phyloP scores from a whole-genome alignment of 139 green algal species.

The Tetraselmis striata region DNA sequence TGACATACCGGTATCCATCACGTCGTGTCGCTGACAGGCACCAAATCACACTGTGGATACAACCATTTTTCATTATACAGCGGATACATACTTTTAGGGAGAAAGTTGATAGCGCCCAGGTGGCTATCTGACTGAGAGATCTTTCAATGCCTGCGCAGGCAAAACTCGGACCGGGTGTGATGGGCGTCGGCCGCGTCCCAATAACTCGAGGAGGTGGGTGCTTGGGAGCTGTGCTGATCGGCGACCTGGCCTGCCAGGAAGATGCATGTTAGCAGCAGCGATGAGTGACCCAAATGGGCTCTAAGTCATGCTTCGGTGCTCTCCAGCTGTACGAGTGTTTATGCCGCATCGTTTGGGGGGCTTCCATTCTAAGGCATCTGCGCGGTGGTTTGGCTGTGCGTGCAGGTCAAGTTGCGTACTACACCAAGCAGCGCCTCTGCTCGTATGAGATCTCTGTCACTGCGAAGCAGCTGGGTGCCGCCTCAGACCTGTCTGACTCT shows the following conservation, averaged over 20 bases:
- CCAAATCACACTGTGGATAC: too few relatives aligned
- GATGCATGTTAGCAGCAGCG: neutral
- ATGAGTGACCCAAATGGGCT: too few relatives aligned
- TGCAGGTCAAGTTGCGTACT: neutral
- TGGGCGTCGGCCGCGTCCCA: neutral
- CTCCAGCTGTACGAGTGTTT: neutral
- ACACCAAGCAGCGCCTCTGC: neutral
- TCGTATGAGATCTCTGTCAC: neutral
- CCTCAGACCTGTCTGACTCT: neutral
- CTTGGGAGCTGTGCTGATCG: too few relatives aligned
- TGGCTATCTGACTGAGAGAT: too few relatives aligned
- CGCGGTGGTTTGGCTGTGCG: neutral
- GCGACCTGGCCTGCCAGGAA: too few relatives aligned
- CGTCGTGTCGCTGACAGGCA: too few relatives aligned
- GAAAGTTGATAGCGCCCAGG: too few relatives aligned
- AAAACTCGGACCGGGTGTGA: neutral
- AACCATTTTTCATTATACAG: too few relatives aligned
- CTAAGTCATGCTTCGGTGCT: too few relatives aligned
- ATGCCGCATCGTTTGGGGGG: neutral
- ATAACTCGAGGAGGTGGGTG: neutral
- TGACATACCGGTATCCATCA: too few relatives aligned
- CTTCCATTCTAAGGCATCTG: neutral
- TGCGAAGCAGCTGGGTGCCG: neutral
- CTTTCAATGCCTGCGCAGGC: too few relatives aligned
- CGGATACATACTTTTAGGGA: too few relatives aligned